Percentiles rank a stretch among this genome's conserved stretches.
Conservation (phyloP, 371 early-diverging fungal genomes). For the Zopfochytrium polystomum region DNA sequence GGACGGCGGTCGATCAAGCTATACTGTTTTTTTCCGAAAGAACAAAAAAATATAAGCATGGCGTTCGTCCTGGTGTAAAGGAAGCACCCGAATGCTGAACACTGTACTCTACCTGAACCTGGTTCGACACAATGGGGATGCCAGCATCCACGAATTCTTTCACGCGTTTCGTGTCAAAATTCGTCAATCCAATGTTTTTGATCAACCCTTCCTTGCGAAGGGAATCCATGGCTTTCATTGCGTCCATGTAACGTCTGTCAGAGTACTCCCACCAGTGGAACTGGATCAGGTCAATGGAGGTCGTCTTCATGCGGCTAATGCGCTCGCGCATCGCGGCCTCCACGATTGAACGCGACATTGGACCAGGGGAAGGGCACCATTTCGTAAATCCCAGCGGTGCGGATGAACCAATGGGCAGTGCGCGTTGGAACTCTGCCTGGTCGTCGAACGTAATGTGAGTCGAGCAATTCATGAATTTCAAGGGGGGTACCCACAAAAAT, state of each 20-base stretch:
- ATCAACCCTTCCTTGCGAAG: slow-evolving; percentile 17
- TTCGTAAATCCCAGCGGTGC: slow-evolving; percentile 21
- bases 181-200: slow-evolving; percentile 13
- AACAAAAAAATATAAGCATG: too few relatives aligned
- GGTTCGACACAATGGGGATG: slow-evolving; percentile 21
- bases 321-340: slow-evolving; percentile 19
- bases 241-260: slow-evolving; percentile 9
- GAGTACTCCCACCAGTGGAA: slow-evolving; percentile 25
- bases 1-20: too few relatives aligned
- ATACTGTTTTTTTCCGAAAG: too few relatives aligned
- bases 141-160: slow-evolving; percentile 16
- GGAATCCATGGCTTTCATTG: slow-evolving; percentile 6
- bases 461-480: too few relatives aligned
- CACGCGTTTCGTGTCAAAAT: slow-evolving; percentile 14
- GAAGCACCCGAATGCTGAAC: slow-evolving; percentile 9
- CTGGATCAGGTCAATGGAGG: slow-evolving; percentile 12
- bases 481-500: too few relatives aligned
- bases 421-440: too few relatives aligned
- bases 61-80: too few relatives aligned
- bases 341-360: slow-evolving; percentile 8
- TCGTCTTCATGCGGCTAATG: slow-evolving; percentile 14
- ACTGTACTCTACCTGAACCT: slow-evolving; percentile 19
- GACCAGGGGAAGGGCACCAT: slow-evolving; percentile 12
- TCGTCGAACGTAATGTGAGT: too few relatives aligned
- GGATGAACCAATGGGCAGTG: too few relatives aligned